phyloP scores from a whole-genome alignment of 805 yeast species.

The Saturnispora sanitii region DNA sequence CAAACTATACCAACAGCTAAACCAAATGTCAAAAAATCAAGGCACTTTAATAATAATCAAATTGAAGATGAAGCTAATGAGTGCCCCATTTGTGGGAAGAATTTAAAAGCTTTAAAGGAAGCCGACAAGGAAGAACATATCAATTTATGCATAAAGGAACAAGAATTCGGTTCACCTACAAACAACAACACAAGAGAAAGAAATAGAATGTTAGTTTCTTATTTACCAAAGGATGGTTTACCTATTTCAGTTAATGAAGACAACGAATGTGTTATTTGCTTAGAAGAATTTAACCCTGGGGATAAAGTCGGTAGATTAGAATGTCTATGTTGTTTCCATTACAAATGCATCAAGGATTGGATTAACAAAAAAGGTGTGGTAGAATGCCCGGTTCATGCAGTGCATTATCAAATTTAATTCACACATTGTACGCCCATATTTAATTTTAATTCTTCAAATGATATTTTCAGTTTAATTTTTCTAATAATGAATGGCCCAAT shows the following conservation, averaged over 20 bases:
- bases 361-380: constrained; percentile 76
- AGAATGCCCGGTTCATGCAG: constrained; percentile 76
- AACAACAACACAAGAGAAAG: constrained; percentile 32
- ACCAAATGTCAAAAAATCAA: not conserved
- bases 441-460: too few relatives aligned
- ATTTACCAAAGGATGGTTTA: constrained; percentile 34
- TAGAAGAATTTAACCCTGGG: constrained; percentile 79
- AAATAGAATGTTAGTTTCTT: constrained; percentile 83
- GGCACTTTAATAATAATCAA: not conserved
- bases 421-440: too few relatives aligned
- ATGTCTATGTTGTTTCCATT: constrained; percentile 91
- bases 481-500: too few relatives aligned
- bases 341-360: constrained; percentile 86
- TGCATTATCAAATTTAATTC: too few relatives aligned
- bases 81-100: constrained; percentile 37
- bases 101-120: constrained; percentile 15
- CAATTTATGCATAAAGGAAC: constrained; percentile 49
- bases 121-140: constrained; percentile 55
- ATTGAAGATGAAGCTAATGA: constrained; percentile 25
- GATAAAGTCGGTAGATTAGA: constrained; percentile 87
- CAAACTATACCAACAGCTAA: too few relatives aligned
- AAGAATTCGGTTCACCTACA: constrained; percentile 56
- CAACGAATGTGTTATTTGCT: constrained; percentile 87
- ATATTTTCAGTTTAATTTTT: too few relatives aligned
- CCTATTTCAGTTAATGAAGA: constrained; percentile 27